A percentile compares a stretch with the other conserved stretches of the same genome.
These are phyloP conservation scores for Geotrichum australiense DNA, from an alignment of 1,139 yeast genomes.

Conservation along the genomic window DNA sequence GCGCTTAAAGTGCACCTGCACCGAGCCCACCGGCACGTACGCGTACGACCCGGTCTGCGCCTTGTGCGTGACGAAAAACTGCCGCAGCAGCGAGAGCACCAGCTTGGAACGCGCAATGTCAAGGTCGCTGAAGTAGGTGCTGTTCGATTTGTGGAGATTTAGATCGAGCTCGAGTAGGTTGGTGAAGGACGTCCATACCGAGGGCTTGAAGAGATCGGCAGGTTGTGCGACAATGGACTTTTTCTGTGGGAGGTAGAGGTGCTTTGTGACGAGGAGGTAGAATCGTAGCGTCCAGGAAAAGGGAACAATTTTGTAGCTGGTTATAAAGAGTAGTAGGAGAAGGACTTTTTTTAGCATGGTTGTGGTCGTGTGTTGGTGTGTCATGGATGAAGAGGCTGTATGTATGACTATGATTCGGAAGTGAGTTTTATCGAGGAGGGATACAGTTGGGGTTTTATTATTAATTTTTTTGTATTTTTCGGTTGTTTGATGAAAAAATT, in stretches of 20 bases:
- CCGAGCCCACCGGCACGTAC: constrained; percentile 72
- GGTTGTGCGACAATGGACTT: too few relatives aligned
- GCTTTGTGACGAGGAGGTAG: constrained; percentile 41
- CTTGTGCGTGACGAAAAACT: constrained; percentile 27
- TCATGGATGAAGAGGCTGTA: too few relatives aligned
- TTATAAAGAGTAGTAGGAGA: too few relatives aligned
- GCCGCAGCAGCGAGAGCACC: constrained; percentile 45
- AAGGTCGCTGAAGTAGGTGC: constrained; percentile 77
- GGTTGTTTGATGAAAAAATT: too few relatives aligned
- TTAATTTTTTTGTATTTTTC: too few relatives aligned
- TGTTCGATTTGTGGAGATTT: constrained; percentile 79
- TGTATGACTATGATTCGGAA: too few relatives aligned
- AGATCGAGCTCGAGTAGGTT: constrained; percentile 57
- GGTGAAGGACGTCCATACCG: background rate
- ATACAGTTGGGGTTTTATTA: too few relatives aligned
- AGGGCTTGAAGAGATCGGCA: background rate
- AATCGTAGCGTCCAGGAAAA: constrained; percentile 60
- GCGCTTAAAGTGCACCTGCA: constrained; percentile 57
- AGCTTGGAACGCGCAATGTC: constrained; percentile 71
- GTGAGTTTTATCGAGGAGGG: too few relatives aligned
- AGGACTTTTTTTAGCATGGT: too few relatives aligned
- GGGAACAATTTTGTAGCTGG: constrained; percentile 54
- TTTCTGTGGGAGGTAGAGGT: constrained; percentile 39
- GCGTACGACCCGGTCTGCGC: constrained; percentile 50
- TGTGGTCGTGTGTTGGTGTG: too few relatives aligned